Evolutionary conservation across 192 early-diverging fungal species (phyloP).

Genomic region (Backusella luteola): DNA sequence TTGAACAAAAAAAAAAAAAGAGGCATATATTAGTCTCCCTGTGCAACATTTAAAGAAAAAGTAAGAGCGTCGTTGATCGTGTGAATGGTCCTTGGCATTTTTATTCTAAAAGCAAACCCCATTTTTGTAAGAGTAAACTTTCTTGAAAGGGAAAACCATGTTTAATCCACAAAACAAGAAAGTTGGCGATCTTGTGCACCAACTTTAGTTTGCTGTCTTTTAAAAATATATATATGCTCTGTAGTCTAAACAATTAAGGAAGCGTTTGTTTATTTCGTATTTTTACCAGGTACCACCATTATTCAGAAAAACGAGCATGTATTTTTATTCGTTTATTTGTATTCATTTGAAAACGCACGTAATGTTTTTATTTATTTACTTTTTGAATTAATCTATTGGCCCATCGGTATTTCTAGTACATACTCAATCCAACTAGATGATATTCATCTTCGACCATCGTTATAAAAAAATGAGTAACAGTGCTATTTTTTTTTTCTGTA

Average conservation of each 20-base stretch:
- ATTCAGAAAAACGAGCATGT: background rate
- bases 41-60: background rate
- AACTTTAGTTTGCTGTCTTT: background rate
- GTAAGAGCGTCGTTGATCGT: background rate
- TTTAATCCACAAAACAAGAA: background rate
- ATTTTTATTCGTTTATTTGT: background rate
- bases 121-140: background rate
- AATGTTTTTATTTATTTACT: no score
- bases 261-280: background rate
- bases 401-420: constrained; percentile 26
- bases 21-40: no score
- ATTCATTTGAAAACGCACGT: background rate
- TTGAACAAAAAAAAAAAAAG: background rate
- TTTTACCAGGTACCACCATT: background rate
- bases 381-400: constrained; percentile 10
- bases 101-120: background rate
- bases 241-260: background rate
- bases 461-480: background rate
- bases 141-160: background rate
- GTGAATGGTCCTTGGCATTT: background rate
- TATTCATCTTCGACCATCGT: constrained; percentile 29
- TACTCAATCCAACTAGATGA: constrained; percentile 21
- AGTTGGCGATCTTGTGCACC: background rate
- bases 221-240: background rate
- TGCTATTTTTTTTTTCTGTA: background rate